Conservation (phyloP, 768 basidiomycete genomes). For the Panaeolus cyanescens region DNA sequence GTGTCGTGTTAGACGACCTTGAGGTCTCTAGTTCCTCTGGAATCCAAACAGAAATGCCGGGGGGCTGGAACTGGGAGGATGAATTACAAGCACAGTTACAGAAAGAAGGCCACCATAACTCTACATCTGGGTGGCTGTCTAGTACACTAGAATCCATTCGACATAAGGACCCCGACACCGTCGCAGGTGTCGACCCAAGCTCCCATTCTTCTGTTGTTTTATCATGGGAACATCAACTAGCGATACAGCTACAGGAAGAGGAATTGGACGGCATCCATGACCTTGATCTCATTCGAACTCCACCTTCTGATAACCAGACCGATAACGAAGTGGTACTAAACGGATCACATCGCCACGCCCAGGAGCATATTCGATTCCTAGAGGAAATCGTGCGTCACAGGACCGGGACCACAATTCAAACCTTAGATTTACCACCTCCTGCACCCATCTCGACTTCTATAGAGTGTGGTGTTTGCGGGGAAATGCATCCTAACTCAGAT, state of each 20-base stretch:
- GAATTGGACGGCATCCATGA: constrained; percentile 13
- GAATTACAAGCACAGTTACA: constrained; percentile 19
- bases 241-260: constrained; percentile 35
- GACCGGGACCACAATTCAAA: constrained; percentile 21
- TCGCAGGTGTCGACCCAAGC: neutral
- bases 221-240: constrained; percentile 24
- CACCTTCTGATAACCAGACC: neutral
- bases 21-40: neutral
- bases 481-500: constrained; percentile 42
- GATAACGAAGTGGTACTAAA: neutral
- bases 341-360: neutral
- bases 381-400: neutral
- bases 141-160: constrained; percentile 12
- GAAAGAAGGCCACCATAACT: constrained; percentile 23
- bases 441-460: constrained; percentile 32
- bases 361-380: neutral
- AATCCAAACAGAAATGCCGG: neutral
- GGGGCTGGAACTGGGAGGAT: constrained; percentile 12
- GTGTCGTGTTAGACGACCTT: neutral
- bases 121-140: constrained; percentile 17
- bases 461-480: constrained; percentile 59
- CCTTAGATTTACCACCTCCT: constrained; percentile 7
- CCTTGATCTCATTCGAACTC: neutral
- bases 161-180: neutral
- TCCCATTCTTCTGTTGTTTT: neutral